Evolutionary conservation across 2,329 filamentous ascomycete species (phyloP).

Genomic region (Trichoderma aggressivum): DNA sequence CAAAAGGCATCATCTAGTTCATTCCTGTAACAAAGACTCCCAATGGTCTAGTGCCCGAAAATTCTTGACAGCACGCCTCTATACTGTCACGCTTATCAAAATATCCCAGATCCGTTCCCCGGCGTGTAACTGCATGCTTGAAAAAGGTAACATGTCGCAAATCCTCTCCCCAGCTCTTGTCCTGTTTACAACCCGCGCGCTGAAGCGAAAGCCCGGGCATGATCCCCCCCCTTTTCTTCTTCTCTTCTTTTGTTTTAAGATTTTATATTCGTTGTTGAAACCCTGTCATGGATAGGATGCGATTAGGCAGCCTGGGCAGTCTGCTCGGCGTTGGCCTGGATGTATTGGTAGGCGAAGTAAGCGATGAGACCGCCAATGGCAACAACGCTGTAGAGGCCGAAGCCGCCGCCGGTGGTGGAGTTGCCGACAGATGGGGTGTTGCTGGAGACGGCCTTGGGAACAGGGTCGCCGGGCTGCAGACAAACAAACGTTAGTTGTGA

Average conservation of each 20-base stretch:
- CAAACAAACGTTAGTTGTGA: background rate
- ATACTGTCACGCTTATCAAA: conserved; percentile 16
- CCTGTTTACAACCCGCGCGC: background rate
- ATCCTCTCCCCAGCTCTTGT: background rate
- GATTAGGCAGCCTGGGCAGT: conserved; percentile 5
- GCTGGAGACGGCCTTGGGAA: conserved; percentile 57
- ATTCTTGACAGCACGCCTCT: conserved; percentile 14
- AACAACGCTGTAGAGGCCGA: conserved; percentile 78
- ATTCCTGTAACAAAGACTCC: conserved; percentile 6
- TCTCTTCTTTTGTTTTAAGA: background rate
- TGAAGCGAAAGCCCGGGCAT: background rate
- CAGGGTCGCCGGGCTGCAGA: conserved; percentile 69
- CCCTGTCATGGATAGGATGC: background rate
- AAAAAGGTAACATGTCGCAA: background rate
- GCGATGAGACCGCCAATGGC: conserved; percentile 72
- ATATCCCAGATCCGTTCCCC: conserved; percentile 11
- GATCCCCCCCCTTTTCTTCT: background rate
- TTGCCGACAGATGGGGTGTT: conserved; percentile 48
- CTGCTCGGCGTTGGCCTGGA: conserved; percentile 55
- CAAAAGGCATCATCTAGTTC: conserved; percentile 14
- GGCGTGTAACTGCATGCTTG: background rate
- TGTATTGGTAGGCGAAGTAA: conserved; percentile 82
- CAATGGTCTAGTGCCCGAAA: conserved; percentile 8
- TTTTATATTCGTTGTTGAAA: background rate
- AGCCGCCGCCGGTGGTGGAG: conserved; percentile 59